Conservation (phyloP, 2,329 filamentous ascomycete species). For the Ophiocordyceps camponoti-floridani region DNA sequence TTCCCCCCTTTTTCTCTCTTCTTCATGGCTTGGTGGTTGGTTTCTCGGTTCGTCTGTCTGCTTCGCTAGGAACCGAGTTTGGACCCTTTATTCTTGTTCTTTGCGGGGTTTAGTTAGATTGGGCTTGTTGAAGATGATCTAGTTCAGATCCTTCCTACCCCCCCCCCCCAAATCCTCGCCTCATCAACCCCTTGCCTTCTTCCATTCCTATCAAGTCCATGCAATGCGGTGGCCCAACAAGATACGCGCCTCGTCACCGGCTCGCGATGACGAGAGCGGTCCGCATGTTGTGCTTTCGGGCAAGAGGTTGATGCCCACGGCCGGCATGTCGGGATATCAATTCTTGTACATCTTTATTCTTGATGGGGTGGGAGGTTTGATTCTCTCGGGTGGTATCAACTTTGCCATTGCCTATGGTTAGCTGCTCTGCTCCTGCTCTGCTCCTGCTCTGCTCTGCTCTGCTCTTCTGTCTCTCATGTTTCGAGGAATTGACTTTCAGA, state of each 20-base stretch:
- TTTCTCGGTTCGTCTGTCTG: not conserved
- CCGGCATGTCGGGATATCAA: constrained; percentile 22
- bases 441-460: no score
- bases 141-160: not conserved
- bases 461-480: no score
- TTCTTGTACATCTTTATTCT: constrained; percentile 29
- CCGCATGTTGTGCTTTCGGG: not conserved
- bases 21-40: not conserved
- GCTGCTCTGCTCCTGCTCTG: constrained; percentile 8
- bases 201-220: no score
- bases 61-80: not conserved
- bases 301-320: constrained; percentile 16
- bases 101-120: no score
- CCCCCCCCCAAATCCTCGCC: not conserved
- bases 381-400: constrained; percentile 32
- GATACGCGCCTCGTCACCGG: no score
- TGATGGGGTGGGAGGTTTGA: constrained; percentile 26
- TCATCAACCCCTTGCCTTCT: no score
- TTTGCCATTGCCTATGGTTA: constrained; percentile 32
- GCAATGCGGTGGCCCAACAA: no score
- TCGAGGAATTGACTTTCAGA: no score
- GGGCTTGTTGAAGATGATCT: no score
- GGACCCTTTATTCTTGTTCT: no score
- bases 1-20: not conserved
- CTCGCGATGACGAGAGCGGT: not conserved